Conservation (phyloP, 2,329 filamentous ascomycete genomes). For the Septoria petroselini region DNA sequence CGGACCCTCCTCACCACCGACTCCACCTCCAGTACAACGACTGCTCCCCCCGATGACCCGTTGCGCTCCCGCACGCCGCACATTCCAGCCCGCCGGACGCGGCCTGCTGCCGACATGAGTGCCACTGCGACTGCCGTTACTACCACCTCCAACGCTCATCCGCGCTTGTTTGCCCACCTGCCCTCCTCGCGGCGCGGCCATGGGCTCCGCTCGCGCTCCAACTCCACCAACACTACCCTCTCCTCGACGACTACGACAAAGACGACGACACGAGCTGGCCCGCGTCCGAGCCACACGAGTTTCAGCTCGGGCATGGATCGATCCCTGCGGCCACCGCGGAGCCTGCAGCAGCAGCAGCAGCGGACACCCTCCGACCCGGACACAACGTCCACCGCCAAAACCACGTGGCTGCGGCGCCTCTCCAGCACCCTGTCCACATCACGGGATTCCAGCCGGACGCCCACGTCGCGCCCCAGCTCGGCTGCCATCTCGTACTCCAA, state of each 20-base stretch:
- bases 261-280: background rate
- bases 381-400: slow-evolving; percentile 18
- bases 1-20: no score
- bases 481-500: slow-evolving; percentile 59
- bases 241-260: no score
- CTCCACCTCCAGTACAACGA: background rate
- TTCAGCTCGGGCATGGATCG: slow-evolving; percentile 23
- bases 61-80: background rate
- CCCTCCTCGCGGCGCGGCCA: slow-evolving; percentile 6
- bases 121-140: slow-evolving; percentile 3
- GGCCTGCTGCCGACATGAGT: slow-evolving; percentile 12
- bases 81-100: slow-evolving; percentile 10
- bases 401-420: slow-evolving; percentile 65
- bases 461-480: slow-evolving; percentile 63
- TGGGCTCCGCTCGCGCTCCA: slow-evolving; percentile 9
- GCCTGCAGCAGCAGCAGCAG: background rate
- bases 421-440: slow-evolving; percentile 46
- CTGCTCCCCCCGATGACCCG: background rate
- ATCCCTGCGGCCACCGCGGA: slow-evolving; percentile 10
- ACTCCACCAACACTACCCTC: slow-evolving; percentile 9
- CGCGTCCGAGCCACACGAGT: slow-evolving; percentile 11
- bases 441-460: slow-evolving; percentile 44
- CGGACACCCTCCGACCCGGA: no score
- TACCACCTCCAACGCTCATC: slow-evolving; percentile 6
- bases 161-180: slow-evolving; percentile 5